These are phyloP conservation scores for Phytophthora macrochlamydospora DNA, from an alignment of 352 stramenopile genomes.

Conservation along the genomic window DNA sequence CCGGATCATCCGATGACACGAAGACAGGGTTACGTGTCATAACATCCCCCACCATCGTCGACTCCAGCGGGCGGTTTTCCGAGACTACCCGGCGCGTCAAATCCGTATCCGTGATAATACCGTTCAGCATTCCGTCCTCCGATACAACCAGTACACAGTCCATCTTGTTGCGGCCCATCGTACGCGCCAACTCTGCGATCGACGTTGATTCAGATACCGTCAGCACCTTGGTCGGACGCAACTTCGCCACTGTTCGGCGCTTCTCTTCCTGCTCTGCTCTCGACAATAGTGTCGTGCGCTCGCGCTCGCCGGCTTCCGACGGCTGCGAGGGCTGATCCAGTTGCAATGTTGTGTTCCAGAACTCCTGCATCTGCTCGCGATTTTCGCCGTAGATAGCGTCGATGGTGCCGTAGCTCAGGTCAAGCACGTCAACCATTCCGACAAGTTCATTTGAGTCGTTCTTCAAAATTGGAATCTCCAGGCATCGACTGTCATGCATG, in stretches of 20 bases:
- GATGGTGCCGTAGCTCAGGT: constrained; percentile 88
- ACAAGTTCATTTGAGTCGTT: constrained; percentile 72
- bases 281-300: constrained; percentile 67
- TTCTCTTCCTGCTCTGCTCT: constrained; percentile 67
- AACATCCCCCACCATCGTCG: constrained; percentile 70
- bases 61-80: constrained; percentile 74
- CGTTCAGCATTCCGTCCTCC: constrained; percentile 86
- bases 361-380: constrained; percentile 90
- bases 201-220: constrained; percentile 80
- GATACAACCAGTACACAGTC: constrained; percentile 94
- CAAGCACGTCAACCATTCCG: constrained; percentile 85
- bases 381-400: constrained; percentile 89
- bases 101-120: constrained; percentile 96
- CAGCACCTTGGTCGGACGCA: constrained; percentile 89
- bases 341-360: constrained; percentile 88
- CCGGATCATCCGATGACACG: constrained; percentile 81
- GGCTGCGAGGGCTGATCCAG: constrained; percentile 65
- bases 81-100: constrained; percentile 84
- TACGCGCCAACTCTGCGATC: constrained; percentile 86
- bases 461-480: constrained; percentile 82
- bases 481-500: constrained; percentile 85
- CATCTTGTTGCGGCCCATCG: constrained; percentile 90
- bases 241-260: constrained; percentile 78
- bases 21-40: constrained; percentile 89
- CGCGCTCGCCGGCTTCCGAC: constrained; percentile 40